phyloP scores from a whole-genome alignment of 768 basidiomycete species.

The Neoboletus subvelutipes region DNA sequence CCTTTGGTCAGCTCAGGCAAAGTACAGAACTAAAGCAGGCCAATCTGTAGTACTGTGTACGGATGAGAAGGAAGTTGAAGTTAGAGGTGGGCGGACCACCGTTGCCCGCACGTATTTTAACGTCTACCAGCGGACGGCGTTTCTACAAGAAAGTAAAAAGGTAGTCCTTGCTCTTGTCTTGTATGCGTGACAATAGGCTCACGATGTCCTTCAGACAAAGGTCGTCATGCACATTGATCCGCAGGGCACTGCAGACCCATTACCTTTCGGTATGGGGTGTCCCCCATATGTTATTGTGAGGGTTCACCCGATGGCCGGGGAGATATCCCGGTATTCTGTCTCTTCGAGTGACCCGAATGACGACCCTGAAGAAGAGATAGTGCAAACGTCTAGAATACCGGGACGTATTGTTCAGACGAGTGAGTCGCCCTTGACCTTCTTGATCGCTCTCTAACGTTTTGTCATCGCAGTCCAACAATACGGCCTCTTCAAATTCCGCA shows the following conservation, averaged over 20 bases:
- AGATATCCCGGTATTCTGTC: constrained; percentile 76
- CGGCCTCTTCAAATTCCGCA: constrained; percentile 85
- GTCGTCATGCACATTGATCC: constrained; percentile 86
- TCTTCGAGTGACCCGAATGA: constrained; percentile 72
- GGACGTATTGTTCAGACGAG: constrained; percentile 79
- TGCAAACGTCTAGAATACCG: constrained; percentile 72
- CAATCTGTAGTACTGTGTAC: constrained; percentile 72
- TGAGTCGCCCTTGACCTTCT: constrained; percentile 38
- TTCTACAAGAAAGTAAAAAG: constrained; percentile 77
- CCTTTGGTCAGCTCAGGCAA: constrained; percentile 86
- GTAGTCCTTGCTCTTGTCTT: constrained; percentile 37
- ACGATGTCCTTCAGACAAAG: constrained; percentile 59
- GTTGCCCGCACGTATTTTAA: constrained; percentile 85
- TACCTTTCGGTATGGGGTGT: constrained; percentile 68
- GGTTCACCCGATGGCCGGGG: constrained; percentile 81
- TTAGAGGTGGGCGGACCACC: constrained; percentile 56
- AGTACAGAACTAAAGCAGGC: constrained; percentile 67
- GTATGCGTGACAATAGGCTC: constrained; percentile 5
- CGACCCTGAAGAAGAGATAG: constrained; percentile 78
- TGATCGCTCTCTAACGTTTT: background rate
- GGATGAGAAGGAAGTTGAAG: constrained; percentile 76
- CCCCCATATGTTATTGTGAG: constrained; percentile 80
- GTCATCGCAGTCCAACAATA: constrained; percentile 71
- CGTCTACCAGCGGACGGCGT: constrained; percentile 79
- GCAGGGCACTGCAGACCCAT: constrained; percentile 67